These are phyloP conservation scores for Solanum appendiculatum DNA, from an alignment of 257 asterid species.

Conservation along the genomic window DNA sequence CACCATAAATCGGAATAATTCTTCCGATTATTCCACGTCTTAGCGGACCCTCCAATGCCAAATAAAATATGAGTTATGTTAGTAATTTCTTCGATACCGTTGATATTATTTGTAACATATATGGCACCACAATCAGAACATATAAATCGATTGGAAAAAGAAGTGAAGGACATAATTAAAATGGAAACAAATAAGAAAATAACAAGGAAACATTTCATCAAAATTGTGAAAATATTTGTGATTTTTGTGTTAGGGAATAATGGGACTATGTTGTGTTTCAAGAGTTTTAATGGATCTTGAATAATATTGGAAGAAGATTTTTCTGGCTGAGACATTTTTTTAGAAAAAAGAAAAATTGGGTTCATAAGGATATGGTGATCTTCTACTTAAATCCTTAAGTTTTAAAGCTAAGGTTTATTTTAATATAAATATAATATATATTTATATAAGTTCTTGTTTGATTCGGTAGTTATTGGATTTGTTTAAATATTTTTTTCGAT, in stretches of 20 bases:
- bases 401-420: not conserved
- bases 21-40: constrained; percentile 62
- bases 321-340: constrained; percentile 4
- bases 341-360: not conserved
- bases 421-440: not conserved
- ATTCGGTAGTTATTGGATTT: not conserved
- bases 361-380: not conserved
- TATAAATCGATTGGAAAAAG: constrained; percentile 17
- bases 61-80: constrained; percentile 55
- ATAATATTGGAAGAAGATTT: not conserved
- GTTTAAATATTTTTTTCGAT: not conserved
- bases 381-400: not conserved
- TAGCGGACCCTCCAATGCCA: constrained; percentile 79
- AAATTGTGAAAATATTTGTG: constrained; percentile 5
- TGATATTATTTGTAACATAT: not conserved
- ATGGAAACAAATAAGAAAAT: constrained; percentile 24
- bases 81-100: constrained; percentile 6
- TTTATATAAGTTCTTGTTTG: not conserved
- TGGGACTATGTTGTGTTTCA: constrained; percentile 1
- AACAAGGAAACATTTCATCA: constrained; percentile 34
- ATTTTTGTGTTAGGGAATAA: not conserved
- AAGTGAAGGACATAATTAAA: constrained; percentile 29
- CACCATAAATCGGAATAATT: constrained; percentile 77
- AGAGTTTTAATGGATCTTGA: constrained; percentile 16
- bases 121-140: constrained; percentile 15